Percentiles rank a stretch among this genome's conserved stretches.
phyloP scores from a whole-genome alignment of 495 filamentous ascomycete species.

The Thermothielavioides terrestris region DNA sequence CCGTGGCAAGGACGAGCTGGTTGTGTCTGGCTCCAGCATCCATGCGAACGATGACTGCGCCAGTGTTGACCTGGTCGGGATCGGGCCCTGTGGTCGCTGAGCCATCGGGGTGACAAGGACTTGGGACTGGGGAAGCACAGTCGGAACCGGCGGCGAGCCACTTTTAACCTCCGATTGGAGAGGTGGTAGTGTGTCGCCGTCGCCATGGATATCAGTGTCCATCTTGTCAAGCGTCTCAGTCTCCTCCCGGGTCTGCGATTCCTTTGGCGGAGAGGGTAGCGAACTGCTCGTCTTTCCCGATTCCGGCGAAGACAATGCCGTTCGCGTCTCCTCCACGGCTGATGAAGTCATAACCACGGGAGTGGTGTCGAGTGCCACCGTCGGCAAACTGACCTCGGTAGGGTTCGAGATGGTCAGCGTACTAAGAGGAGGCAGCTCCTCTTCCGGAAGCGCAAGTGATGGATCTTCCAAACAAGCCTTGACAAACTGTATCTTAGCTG shows the following conservation, averaged over 20 bases:
- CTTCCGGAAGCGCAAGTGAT: slow-evolving; percentile 44
- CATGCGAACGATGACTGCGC: slow-evolving; percentile 86
- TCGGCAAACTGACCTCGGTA: slow-evolving; percentile 17
- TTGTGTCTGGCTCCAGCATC: slow-evolving; percentile 65
- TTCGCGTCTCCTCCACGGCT: slow-evolving; percentile 19
- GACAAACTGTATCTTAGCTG: slow-evolving; percentile 68
- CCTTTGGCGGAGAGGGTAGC: slow-evolving; percentile 5
- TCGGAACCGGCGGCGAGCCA: background rate
- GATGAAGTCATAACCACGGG: slow-evolving; percentile 26
- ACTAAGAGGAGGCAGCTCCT: slow-evolving; percentile 27
- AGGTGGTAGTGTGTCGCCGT: slow-evolving; percentile 7
- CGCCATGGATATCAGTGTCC: slow-evolving; percentile 20
- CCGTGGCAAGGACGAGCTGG: slow-evolving; percentile 6
- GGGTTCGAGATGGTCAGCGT: slow-evolving; percentile 16
- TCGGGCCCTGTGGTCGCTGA: slow-evolving; percentile 23
- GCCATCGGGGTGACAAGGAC: slow-evolving; percentile 3
- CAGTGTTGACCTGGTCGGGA: slow-evolving; percentile 57
- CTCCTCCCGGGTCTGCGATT: slow-evolving; percentile 6
- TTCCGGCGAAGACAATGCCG: slow-evolving; percentile 18
- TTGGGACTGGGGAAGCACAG: background rate
- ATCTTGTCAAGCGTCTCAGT: slow-evolving; percentile 17
- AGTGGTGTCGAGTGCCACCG: slow-evolving; percentile 28
- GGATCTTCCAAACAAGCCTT: slow-evolving; percentile 67
- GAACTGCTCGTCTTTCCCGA: background rate
- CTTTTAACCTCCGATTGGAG: slow-evolving; percentile 10